Base-by-base conservation (phyloP, 768 basidiomycete species). In the Agaricus blazei region DNA sequence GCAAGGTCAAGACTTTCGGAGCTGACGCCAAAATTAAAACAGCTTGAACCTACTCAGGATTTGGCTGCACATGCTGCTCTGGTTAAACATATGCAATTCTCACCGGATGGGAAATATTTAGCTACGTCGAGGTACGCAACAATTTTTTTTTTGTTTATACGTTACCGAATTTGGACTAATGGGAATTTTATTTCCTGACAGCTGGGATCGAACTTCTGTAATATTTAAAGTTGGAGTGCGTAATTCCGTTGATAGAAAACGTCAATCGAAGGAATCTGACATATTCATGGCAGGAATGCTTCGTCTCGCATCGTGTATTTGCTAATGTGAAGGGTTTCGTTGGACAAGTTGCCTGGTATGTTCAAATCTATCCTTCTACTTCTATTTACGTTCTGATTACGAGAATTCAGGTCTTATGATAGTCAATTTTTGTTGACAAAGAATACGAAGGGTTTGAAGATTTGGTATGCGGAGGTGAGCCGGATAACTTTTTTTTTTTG, bases 51-150 rank as follows among this genome's bases (percentile, higher is more conserved):
- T 8, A 82, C 80, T 0, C 80, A 88, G 62, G 84, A 83, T 58
- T 66, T 87, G 23, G 77, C 77, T 9, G 82, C 82, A 4, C 88
- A 90, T 66, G 70, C 75, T 51, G 87, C 84, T 6, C 76, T 88
- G 28, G 87, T 90, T 15, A 67, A 83, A 51, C 84, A 88, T 66
- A 65, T 90, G 63, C 83, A 88, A 65, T 90, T 90, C 69, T 88
- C 85, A 1, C 87, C 87, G 1, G 81, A 88, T 65, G 88, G 88
- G 19, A 82, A 77, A 64, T 87, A 79, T 63, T 64, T 90, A 60
- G 88, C 87, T 3, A 89, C 87, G 3, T 86, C 85, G 28, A 85
- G 85, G 80, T 84, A 61, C 48, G 70, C 24, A 23, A 12, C 11
- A n/a, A n/a, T n/a, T n/a, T 14, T 9, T 5, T 8, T 29, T 48